Evolutionary conservation across 805 yeast species (phyloP), one percentile per base, ranked within the genome.

Genomic region (Debaryomyces tyrocola): DNA sequence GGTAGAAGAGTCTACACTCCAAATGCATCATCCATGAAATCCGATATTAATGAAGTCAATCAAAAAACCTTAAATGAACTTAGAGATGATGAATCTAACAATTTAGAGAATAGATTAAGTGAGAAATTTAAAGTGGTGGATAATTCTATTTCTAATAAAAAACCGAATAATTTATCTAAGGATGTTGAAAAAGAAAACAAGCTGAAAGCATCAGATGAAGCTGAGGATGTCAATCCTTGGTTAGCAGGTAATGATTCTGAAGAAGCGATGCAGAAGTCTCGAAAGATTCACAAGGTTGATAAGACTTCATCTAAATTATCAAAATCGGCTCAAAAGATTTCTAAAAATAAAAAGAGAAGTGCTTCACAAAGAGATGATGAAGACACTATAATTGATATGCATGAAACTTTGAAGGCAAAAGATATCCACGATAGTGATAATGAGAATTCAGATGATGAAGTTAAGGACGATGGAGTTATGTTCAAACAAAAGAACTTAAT

Each of bases 1-100:
- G 98, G 98, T 35, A 82, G 96, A 70, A 77, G 96, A 64, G 73
- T 82, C 11, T 90, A 88, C 59, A 80, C 91, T 3, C 94, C 96
- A 4, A 69, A 74, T 10, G 78, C 82, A 3, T 60, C 69, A 9
- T 66, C 67, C n/a, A 60, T 69, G 33, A 67, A 71, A 34, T 66
- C 64, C 1, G 67, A 59, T 18, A 59, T 74, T 41, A 56, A 69
- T n/a, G 65, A 66, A 17, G 46, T 67, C 7, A 68, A 74, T 41
- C 51, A 66, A 41, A 55, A 62, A 33, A 65, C 74, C 6, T 37
- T 66, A 29, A 67, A 74, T 33, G 87, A 83, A 48, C 56, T 72
- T 40, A 73, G 70, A 20, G 74, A 69, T 37, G 89, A 84, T 55
- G 75, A 79, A 33, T 62, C 77, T 3, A 75, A 70, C 43, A 68